Evolutionary conservation across 2,329 filamentous ascomycete species (phyloP).

Genomic region (Diaporthe citrichinensis): DNA sequence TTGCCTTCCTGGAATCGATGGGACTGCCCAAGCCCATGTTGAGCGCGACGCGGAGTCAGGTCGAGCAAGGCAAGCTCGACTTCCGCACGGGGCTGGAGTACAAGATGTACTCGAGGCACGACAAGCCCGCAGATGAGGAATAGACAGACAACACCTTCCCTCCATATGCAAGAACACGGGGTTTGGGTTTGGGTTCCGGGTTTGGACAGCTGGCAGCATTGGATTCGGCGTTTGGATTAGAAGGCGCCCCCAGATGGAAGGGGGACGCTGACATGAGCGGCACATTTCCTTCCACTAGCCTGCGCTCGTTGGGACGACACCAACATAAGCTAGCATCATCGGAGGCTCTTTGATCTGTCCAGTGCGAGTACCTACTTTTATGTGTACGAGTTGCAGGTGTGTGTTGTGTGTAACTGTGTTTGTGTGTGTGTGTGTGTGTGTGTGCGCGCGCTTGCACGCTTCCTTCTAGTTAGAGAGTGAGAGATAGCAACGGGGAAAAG

Average conservation of each 20-base stretch:
- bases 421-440: background rate
- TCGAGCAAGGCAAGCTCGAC: constrained; percentile 72
- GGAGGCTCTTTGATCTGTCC: background rate
- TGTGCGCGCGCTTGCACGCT: no score
- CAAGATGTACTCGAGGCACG: constrained; percentile 73
- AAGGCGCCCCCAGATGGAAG: constrained; percentile 23
- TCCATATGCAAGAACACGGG: background rate
- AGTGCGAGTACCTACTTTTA: background rate
- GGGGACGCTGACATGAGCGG: background rate
- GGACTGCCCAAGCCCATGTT: constrained; percentile 74
- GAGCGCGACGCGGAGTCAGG: constrained; percentile 69
- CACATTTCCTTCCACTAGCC: background rate
- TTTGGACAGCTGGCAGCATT: constrained; percentile 41
- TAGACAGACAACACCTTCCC: background rate
- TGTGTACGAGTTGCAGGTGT: background rate
- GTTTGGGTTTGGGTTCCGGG: background rate
- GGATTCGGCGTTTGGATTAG: constrained; percentile 41
- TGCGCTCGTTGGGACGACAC: background rate
- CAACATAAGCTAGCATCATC: background rate
- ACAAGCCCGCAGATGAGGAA: constrained; percentile 62
- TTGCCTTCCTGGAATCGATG: constrained; percentile 75
- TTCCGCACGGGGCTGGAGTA: constrained; percentile 71
- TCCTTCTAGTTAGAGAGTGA: background rate
- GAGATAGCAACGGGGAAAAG: background rate
- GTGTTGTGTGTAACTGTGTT: background rate